Conservation (phyloP, 2,329 filamentous ascomycete species). For the Hypoxylon rubiginosum region DNA sequence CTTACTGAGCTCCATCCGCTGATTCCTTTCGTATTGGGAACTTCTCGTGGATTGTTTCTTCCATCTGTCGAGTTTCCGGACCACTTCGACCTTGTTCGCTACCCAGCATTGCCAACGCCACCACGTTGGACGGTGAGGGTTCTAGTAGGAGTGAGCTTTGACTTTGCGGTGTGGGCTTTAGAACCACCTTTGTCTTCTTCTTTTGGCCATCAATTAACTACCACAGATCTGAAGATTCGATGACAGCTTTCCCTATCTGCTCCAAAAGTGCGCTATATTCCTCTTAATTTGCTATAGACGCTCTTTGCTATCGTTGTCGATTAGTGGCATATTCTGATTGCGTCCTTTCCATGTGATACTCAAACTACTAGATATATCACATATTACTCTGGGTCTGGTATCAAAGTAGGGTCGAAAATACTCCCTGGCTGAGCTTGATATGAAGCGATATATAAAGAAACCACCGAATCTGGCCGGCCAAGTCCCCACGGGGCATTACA, state of each 20-base stretch:
- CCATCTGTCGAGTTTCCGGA: neutral
- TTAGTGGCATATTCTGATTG: constrained; percentile 11
- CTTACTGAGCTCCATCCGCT: neutral
- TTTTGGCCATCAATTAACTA: neutral
- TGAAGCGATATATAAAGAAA: constrained; percentile 6
- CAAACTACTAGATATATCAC: constrained; percentile 8
- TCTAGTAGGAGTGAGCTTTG: neutral
- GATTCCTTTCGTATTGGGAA: neutral
- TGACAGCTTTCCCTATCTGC: constrained; percentile 16
- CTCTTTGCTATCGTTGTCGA: constrained; percentile 13
- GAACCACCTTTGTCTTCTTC: neutral
- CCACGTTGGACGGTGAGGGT: constrained; percentile 2
- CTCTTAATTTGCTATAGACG: neutral
- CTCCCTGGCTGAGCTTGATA: constrained; percentile 14
- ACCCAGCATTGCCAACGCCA: constrained; percentile 3
- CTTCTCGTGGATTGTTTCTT: neutral
- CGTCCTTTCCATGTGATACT: constrained; percentile 20
- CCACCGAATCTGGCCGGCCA: neutral
- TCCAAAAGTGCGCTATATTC: neutral
- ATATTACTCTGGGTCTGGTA: constrained; percentile 20
- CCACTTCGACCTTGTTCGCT: neutral
- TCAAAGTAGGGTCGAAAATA: constrained; percentile 22
- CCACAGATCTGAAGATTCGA: constrained; percentile 12
- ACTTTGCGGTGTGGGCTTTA: constrained; percentile 16
- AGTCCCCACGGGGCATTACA: constrained; percentile 4